These are phyloP conservation scores for Lophiostoma macrostomum DNA, from an alignment of 495 filamentous ascomycete species.

Conservation along the genomic window DNA sequence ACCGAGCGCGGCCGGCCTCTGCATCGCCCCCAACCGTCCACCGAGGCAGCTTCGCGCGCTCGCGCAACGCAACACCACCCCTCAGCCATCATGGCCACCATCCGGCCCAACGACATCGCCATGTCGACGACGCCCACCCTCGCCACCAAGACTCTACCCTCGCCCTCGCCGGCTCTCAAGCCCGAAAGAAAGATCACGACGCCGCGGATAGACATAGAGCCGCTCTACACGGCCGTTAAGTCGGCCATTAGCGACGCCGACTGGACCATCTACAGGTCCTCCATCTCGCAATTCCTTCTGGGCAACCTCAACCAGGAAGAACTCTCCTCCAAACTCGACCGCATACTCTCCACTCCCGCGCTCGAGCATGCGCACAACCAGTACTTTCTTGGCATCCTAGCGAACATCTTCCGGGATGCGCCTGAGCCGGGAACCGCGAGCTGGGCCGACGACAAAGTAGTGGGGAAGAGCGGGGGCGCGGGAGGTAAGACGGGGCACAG, in stretches of 20 bases:
- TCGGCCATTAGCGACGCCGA: constrained; percentile 68
- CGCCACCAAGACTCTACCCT: constrained; percentile 31
- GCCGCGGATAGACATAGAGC: constrained; percentile 83
- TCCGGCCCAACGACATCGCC: constrained; percentile 25
- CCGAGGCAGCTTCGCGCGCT: no score
- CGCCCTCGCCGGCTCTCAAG: constrained; percentile 18
- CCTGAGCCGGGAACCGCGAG: constrained; percentile 88
- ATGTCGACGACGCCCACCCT: constrained; percentile 27
- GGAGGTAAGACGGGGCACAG: no score
- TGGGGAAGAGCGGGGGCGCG: no score
- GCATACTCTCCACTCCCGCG: constrained; percentile 49
- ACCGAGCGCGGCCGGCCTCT: background rate
- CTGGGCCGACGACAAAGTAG: constrained; percentile 80
- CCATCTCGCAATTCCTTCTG: constrained; percentile 73
- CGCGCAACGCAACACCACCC: background rate
- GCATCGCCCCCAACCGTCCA: background rate
- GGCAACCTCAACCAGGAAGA: constrained; percentile 84
- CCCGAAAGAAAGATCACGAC: constrained; percentile 36
- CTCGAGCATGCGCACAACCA: constrained; percentile 79
- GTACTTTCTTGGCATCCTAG: constrained; percentile 78
- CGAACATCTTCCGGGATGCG: constrained; percentile 81
- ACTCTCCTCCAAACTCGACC: constrained; percentile 70
- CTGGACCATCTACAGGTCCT: constrained; percentile 85
- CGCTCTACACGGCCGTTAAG: constrained; percentile 83
- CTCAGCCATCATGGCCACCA: constrained; percentile 26